Conservation (phyloP, 108 stramenopile species). For the Nitzschia inconspicua region DNA sequence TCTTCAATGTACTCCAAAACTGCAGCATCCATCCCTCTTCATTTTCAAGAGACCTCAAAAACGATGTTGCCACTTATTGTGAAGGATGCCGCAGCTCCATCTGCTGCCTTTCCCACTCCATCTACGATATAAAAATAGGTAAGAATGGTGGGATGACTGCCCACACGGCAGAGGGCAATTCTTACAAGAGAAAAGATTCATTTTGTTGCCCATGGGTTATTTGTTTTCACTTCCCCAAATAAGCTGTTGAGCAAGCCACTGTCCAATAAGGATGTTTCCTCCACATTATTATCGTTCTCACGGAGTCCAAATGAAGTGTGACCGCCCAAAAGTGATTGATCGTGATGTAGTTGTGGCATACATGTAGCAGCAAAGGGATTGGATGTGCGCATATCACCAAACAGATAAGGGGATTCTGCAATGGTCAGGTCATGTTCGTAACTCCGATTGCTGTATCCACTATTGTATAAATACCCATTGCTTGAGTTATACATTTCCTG, state of each 20-base stretch:
- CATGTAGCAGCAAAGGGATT: constrained; percentile 24
- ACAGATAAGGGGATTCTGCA: neutral
- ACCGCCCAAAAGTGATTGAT: neutral
- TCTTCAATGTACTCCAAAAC: too few relatives aligned
- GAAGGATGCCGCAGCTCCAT: too few relatives aligned
- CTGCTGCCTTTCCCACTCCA: too few relatives aligned
- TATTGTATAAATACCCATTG: neutral
- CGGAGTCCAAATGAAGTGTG: neutral
- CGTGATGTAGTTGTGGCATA: neutral
- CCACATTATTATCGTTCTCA: neutral
- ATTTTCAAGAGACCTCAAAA: too few relatives aligned
- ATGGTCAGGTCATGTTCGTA: neutral
- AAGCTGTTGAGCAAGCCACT: constrained; percentile 22
- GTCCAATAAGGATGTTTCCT: constrained; percentile 10
- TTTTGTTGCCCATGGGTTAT: constrained; percentile 24
- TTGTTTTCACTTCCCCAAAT: constrained; percentile 22
- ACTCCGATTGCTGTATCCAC: neutral
- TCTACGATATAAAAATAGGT: too few relatives aligned
- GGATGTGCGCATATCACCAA: constrained; percentile 8
- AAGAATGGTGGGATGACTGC: too few relatives aligned
- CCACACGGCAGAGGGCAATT: too few relatives aligned
- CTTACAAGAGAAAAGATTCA: too few relatives aligned
- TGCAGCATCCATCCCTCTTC: too few relatives aligned
- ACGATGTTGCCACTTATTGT: too few relatives aligned
- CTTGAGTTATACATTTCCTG: too few relatives aligned